Evolutionary conservation across 2,329 filamentous ascomycete species (phyloP), one percentile per base, ranked within the genome.

Genomic region (Lasiodiplodia sp.): DNA sequence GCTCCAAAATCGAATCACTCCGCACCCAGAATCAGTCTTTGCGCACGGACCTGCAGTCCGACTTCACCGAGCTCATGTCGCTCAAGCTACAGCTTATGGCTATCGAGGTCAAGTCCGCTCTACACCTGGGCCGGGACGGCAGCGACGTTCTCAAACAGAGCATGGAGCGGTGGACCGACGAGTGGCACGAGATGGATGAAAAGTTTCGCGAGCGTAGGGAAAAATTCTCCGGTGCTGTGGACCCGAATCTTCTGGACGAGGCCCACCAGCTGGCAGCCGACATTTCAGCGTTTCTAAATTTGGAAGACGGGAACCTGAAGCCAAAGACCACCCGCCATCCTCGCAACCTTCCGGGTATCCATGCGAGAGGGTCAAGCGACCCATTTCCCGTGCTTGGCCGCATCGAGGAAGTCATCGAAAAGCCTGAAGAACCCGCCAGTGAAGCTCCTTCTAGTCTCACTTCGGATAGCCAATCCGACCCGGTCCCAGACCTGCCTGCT

Each of bases 1-100:
- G 78, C 53, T 70, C 69, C 52, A 75, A 78, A 65, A 71, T 75
- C 18, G 71, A 78, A 57, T 70, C 70, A 16, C 70, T 82, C 10
- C 74, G 75, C 34, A 74, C 76, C 12, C 78, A 80, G 70, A 81
- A 81, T 65, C 78, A 80, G 62, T 72, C 72, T 12, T 71, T 82
- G 58, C 74, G 75, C 52, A 71, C 74, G 2, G 78, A 80, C 66
- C 71, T 81, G 21, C 77, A 75, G 34, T 78, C 79, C 70, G 78
- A 80, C 64, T 76, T 80, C 67, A 77, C 75, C 63, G 78, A 81
- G 67, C 72, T 81, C 23, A 73, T 81, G 47, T 80, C 77, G 65
- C 70, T 82, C 53, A 79, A 80, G 71, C 69, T 81, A 38, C 79
- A 81, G 69, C 72, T 81, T 58, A 78, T 78, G 70, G 75, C 76